Base-by-base conservation (phyloP, 768 basidiomycete genomes). In the Cyathus striatus region DNA sequence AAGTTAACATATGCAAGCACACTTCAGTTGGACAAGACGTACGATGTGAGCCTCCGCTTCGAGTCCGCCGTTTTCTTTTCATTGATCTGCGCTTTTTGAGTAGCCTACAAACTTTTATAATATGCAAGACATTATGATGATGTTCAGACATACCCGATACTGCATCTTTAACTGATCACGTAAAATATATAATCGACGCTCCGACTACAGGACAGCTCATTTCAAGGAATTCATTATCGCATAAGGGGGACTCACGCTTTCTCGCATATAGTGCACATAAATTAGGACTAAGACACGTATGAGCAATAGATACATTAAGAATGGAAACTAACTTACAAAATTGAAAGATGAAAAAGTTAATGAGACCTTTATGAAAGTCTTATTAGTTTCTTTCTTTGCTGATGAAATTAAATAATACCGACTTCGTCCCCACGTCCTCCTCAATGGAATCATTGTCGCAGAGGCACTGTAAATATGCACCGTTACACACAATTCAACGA, bases 31-130 rank as follows among this genome's bases (percentile, higher is more conserved):
- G 10, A 18, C 35, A 59, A 23, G 49, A 75, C 78, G 65, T 73
- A 79, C 84, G 86, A 82, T 50, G 87, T 89, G 20, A 89, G 69
- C 14, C 86, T 77, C 17, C 84, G 75, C 59, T 93, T 94, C 4
- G 86, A 88, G 49, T 93, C 92, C 4, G 83, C 78, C 61, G 79
- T 78, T 45, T 77, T 79, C 38, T 79, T 70, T 58, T 88, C 87
- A 49, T 86, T 83, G 35, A 88, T 72, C 59, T 90, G 86, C 5
- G 87, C 87, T 40, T 79, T 70, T 73, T 87, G 72, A 51, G 82
- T 76, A 66, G 86, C 74, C 58, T 79, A 42, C 13, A 41, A 42
- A 34, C 6, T 6, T 16, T 30, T 5, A 42, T 13, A 30, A 17
- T n/a, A 18, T 9, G 14, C 12, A 32, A 20, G 21, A 23, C n/a